Evolutionary conservation across 2,329 filamentous ascomycete genomes (phyloP), one percentile per base, ranked within the genome.

Genomic region (Exophiala mesophila): DNA sequence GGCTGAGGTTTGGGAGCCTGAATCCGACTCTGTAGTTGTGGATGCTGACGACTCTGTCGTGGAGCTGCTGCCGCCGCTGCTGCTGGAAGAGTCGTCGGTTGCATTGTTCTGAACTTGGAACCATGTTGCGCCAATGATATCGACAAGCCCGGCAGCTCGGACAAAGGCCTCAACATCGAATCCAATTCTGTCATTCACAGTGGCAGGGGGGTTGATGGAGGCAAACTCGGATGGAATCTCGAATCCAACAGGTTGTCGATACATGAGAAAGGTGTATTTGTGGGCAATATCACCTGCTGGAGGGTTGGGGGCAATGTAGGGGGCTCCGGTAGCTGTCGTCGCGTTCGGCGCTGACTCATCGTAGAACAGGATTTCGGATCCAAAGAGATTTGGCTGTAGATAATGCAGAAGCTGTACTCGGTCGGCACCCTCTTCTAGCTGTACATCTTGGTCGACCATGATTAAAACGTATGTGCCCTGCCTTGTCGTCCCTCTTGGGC

Each of bases 141-240:
- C 39, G 4, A 40, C 47, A 8, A 70, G 38, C 1, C 52, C 55
- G 2, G 62, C 53, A 2, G 61, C 63, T 1, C 45, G 34, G 2
- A 62, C 53, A 47, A 70, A 69, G 17, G 53, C 48, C 3, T 40
- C 49, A 0, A 63, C 51, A 36, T 68, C 58, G 45, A 68, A 69
- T 8, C 59, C 56, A 0, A 62, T 44, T 4, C 62, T 36, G 44
- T 44, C 51, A 43, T 55, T 53, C n/a, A 46, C 52, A 3, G 55
- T 47, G 5, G 44, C 28, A 0, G 57, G 58, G 12, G 61, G 60
- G n/a, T 59, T 54, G 9, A 65, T 58, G 18, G 59, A 46, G 20
- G 47, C 30, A 29, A 59, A 69, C 52, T 52, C 61, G 1, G 30
- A 19, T 0, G 62, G 63, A 16, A 63, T 57, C 1, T n/a, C n/a